Percentiles rank a stretch among this genome's conserved stretches.
These are phyloP conservation scores for Kockiozyma suomiensis DNA, from an alignment of 805 yeast species.

Conservation along the genomic window DNA sequence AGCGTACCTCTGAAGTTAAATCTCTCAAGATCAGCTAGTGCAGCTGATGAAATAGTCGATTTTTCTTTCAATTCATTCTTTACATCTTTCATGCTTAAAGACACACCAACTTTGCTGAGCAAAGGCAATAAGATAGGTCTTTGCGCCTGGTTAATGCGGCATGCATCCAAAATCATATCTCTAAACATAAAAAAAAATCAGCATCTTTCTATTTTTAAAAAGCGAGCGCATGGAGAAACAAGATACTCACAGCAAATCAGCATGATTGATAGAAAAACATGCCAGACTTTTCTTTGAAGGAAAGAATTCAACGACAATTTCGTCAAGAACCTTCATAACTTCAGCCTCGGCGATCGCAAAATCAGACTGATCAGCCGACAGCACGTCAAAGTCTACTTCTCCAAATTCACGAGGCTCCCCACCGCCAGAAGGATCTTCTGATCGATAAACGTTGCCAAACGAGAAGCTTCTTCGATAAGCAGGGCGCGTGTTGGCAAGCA, in stretches of 20 bases:
- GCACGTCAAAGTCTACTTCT: conserved; percentile 85
- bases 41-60: conserved; percentile 76
- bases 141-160: conserved; percentile 77
- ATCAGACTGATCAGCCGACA: conserved; percentile 53
- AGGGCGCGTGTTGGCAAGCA: conserved; percentile 65
- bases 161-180: conserved; percentile 64
- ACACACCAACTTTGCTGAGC: conserved; percentile 75
- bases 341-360: conserved; percentile 80
- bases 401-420: conserved; percentile 61
- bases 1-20: conserved; percentile 64
- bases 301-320: conserved; percentile 73
- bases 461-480: conserved; percentile 64
- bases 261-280: conserved; percentile 72
- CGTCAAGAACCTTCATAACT: conserved; percentile 78
- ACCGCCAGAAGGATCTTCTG: conserved; percentile 32
- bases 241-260: conserved; percentile 67
- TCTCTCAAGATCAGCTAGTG: conserved; percentile 74
- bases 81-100: conserved; percentile 63
- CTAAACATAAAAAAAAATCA: neutral
- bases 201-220: neutral
- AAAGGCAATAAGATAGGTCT: conserved; percentile 66
- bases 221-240: neutral
- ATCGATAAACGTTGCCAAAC: conserved; percentile 77
- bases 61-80: conserved; percentile 60
- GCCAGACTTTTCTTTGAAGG: conserved; percentile 51